A percentile compares a stretch with the other conserved stretches of the same genome.
phyloP scores from a whole-genome alignment of 352 stramenopile species.

The Globisporangium spiculum region DNA sequence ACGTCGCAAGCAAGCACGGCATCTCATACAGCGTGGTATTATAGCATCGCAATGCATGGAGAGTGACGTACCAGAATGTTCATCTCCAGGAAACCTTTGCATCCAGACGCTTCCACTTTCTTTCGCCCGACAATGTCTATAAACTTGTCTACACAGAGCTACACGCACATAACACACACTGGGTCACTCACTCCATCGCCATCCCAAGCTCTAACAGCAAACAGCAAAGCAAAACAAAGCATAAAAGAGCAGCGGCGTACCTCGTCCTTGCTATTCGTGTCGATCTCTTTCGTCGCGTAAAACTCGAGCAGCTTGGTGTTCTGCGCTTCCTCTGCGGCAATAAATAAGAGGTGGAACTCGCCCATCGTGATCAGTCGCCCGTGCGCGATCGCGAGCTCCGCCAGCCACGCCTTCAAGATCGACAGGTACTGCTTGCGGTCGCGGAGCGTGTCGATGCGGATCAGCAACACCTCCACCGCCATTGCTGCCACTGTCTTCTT shows the following conservation, averaged over 20 bases:
- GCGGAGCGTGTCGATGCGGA: conserved; percentile 72
- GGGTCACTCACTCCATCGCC: not conserved
- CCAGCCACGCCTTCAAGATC: conserved; percentile 54
- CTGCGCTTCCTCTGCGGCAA: conserved; percentile 37
- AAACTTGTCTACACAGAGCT: conserved; percentile 68
- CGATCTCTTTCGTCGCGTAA: conserved; percentile 46
- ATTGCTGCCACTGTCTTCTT: not conserved
- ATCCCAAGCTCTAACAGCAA: not conserved
- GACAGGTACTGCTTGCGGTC: conserved; percentile 59
- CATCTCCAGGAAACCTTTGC: conserved; percentile 80
- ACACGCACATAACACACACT: conserved; percentile 1
- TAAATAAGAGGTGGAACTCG: conserved; percentile 58
- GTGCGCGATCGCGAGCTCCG: conserved; percentile 40
- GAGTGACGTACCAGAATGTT: conserved; percentile 56
- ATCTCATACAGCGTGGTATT: not conserved
- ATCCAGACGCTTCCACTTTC: conserved; percentile 28
- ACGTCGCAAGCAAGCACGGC: not conserved
- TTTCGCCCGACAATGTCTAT: conserved; percentile 70
- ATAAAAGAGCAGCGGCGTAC: conserved; percentile 14
- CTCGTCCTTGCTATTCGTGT: conserved; percentile 57
- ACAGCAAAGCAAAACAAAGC: not conserved
- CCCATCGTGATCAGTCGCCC: conserved; percentile 67
- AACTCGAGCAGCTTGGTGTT: conserved; percentile 43
- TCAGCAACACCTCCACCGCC: conserved; percentile 51
- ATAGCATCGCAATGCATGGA: not conserved